Evolutionary conservation across 495 filamentous ascomycete species (phyloP).

Genomic region (Aspergillus haitiensis): DNA sequence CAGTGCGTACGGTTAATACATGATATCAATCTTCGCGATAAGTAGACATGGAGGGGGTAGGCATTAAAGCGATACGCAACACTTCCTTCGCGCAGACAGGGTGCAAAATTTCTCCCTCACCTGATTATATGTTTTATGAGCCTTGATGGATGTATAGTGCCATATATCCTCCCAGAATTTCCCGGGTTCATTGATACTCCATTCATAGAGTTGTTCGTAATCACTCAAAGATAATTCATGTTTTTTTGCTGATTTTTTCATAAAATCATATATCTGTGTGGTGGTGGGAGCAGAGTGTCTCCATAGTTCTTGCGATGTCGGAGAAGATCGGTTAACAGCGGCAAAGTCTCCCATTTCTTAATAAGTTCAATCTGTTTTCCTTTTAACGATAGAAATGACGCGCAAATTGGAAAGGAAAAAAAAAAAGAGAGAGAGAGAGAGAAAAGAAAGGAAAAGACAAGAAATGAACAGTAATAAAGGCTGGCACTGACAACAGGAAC

Average conservation of each 20-base stretch:
- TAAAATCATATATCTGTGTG: conserved; percentile 71
- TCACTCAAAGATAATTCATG: conserved; percentile 59
- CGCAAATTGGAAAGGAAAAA: neutral
- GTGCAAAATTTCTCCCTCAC: conserved; percentile 41
- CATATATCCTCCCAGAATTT: conserved; percentile 86
- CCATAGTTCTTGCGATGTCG: conserved; percentile 60
- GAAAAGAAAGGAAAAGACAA: too few relatives aligned
- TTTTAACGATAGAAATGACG: neutral
- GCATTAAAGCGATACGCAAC: neutral
- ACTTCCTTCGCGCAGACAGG: neutral
- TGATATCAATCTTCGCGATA: too few relatives aligned
- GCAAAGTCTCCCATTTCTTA: conserved; percentile 21
- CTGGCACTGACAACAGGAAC: too few relatives aligned
- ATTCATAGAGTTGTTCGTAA: conserved; percentile 73
- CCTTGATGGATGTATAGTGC: conserved; percentile 72
- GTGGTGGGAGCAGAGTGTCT: conserved; percentile 62
- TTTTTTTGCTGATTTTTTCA: conserved; percentile 65
- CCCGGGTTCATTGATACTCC: conserved; percentile 76
- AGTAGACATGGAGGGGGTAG: neutral
- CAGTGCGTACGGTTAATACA: neutral
- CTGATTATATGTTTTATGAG: conserved; percentile 60
- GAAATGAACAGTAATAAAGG: too few relatives aligned
- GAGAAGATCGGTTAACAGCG: conserved; percentile 26
- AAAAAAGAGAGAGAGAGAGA: too few relatives aligned
- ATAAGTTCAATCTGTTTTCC: neutral